phyloP scores from a whole-genome alignment of 768 basidiomycete genomes.

The Cystofilobasidium capitatum region DNA sequence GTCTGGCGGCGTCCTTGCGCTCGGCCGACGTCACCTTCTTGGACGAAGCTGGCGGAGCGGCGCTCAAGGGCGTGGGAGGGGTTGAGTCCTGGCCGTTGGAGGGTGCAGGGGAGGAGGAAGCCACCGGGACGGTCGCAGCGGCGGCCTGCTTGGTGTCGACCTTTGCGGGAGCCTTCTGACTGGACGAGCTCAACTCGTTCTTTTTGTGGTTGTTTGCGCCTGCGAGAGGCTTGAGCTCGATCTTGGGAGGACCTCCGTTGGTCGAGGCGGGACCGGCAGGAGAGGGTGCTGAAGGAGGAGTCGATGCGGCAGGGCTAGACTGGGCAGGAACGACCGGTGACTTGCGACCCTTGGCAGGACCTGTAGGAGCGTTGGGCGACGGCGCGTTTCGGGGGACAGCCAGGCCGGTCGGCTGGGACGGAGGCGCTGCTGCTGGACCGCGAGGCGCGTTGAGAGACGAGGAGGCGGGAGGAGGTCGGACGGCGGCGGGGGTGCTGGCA shows the following conservation, averaged over 20 bases:
- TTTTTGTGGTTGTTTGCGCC: neutral
- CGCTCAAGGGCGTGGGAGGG: neutral
- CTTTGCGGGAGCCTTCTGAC: neutral
- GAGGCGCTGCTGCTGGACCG: neutral
- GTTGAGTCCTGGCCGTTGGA: conserved; percentile 25
- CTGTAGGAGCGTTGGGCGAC: neutral
- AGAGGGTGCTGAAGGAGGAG: neutral
- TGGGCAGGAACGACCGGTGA: too few species aligned
- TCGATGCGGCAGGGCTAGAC: too few species aligned
- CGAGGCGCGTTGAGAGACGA: neutral
- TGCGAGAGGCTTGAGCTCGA: neutral
- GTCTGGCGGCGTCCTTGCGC: neutral
- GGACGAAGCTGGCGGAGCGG: conserved; percentile 1
- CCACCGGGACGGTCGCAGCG: conserved; percentile 24
- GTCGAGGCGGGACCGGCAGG: neutral
- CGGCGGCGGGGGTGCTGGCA: conserved; percentile 36
- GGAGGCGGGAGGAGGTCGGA: neutral
- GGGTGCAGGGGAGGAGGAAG: conserved; percentile 29
- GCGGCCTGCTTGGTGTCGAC: neutral
- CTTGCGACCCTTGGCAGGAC: neutral
- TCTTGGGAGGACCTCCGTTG: neutral
- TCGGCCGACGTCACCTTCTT: neutral
- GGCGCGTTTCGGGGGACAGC: neutral
- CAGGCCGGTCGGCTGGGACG: neutral
- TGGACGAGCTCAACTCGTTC: neutral